Conservation (phyloP, 257 asterid genomes). For the Haberlea rhodopensis region DNA sequence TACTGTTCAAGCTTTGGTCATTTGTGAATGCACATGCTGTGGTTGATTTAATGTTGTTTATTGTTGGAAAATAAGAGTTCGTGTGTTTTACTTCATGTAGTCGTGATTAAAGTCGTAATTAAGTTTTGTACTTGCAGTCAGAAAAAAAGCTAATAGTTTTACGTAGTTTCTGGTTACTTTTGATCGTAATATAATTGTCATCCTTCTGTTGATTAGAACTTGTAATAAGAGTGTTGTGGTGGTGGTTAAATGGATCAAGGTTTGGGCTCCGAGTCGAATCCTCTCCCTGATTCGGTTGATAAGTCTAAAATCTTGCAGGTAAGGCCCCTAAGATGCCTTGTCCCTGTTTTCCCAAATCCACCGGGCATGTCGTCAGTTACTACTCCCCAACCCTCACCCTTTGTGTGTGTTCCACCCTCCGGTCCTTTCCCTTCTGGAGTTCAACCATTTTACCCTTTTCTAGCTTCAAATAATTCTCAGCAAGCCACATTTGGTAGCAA, state of each 20-base stretch:
- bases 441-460: not conserved
- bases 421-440: slow-evolving; percentile 57
- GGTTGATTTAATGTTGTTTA: no score
- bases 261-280: slow-evolving; percentile 43
- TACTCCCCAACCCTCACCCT: slow-evolving; percentile 27
- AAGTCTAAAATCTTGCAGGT: slow-evolving; percentile 73
- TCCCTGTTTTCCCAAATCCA: slow-evolving; percentile 72
- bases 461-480: not conserved
- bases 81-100: slow-evolving; percentile 9
- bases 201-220: slow-evolving; percentile 12
- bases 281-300: slow-evolving; percentile 48
- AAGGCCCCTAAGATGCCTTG: slow-evolving; percentile 73
- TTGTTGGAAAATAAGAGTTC: slow-evolving; percentile 6
- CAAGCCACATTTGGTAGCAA: not conserved
- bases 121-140: not conserved
- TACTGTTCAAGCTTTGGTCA: not conserved
- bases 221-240: slow-evolving; percentile 21
- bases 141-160: not conserved
- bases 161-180: not conserved
- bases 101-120: no score
- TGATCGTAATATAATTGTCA: not conserved
- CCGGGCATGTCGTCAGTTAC: slow-evolving; percentile 49
- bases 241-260: slow-evolving; percentile 62
- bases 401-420: slow-evolving; percentile 36
- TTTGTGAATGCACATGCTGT: no score